phyloP scores from a whole-genome alignment of 176 grass and related monocot genomes.

The Ananas comosus region DNA sequence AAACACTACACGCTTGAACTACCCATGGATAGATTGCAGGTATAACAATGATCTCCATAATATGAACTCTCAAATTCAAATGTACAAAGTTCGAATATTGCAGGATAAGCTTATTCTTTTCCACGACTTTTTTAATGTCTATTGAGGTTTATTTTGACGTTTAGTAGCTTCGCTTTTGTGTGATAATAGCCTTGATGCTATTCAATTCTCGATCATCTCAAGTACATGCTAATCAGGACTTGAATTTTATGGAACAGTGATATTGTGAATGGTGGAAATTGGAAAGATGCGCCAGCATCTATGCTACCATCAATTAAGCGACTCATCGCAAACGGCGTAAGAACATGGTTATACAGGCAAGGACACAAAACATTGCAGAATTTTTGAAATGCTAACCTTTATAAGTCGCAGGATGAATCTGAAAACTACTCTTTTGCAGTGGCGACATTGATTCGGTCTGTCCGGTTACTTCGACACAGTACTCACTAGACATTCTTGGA shows the following conservation, averaged over 20 bases:
- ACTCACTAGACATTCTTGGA: conserved; percentile 31
- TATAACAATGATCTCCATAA: no score
- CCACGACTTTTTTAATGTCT: neutral
- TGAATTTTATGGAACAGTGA: conserved; percentile 7
- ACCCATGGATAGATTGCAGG: conserved; percentile 33
- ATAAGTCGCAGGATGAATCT: neutral
- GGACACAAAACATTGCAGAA: neutral
- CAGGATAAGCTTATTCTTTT: neutral
- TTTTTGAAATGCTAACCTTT: neutral
- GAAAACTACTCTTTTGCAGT: conserved; percentile 1
- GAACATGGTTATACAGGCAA: conserved; percentile 72
- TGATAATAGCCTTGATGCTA: neutral
- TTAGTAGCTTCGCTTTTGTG: no score
- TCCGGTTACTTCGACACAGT: conserved; percentile 40
- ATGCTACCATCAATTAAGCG: conserved; percentile 59
- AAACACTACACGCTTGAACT: conserved; percentile 21
- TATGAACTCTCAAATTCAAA: neutral
- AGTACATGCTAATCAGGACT: no score
- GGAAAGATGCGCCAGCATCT: conserved; percentile 47
- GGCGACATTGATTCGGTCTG: conserved; percentile 37
- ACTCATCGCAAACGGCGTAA: conserved; percentile 47
- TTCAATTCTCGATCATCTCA: neutral
- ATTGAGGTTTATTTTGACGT: neutral
- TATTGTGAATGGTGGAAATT: conserved; percentile 18
- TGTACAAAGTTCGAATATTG: neutral